These are phyloP conservation scores for Rosa multiflora DNA, from an alignment of 306 rosid species.

Conservation along the genomic window DNA sequence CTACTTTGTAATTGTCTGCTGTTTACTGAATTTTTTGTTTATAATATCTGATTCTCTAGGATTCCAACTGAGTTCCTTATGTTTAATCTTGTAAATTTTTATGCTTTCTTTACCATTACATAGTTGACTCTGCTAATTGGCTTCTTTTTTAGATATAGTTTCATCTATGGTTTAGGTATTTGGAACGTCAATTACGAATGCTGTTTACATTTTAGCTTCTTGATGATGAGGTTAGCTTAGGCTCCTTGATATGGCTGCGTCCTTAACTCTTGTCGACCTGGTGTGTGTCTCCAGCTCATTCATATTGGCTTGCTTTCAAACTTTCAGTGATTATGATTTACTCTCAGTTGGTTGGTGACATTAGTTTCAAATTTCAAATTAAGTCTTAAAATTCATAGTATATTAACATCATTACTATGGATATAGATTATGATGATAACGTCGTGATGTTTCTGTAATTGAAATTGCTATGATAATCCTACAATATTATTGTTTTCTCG, in stretches of 20 bases:
- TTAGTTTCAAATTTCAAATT: neutral
- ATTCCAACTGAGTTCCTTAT: neutral
- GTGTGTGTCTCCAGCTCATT: neutral
- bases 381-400: neutral
- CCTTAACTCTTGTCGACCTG: neutral
- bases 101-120: neutral
- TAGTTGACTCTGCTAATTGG: neutral
- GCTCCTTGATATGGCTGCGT: neutral
- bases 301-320: no score
- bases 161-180: neutral
- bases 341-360: neutral
- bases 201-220: neutral
- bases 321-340: no score
- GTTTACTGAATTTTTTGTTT: neutral
- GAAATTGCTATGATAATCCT: slow-evolving; percentile 22
- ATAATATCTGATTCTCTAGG: neutral
- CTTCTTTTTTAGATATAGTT: neutral
- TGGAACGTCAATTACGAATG: neutral
- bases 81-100: neutral
- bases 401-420: neutral
- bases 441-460: slow-evolving; percentile 24
- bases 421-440: neutral
- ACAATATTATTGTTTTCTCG: slow-evolving; percentile 17
- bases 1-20: neutral
- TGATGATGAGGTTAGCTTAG: neutral